These are phyloP conservation scores for Acanthamoeba culbertsoni DNA, from an alignment of 208 protist genomes.

Conservation along the genomic window DNA sequence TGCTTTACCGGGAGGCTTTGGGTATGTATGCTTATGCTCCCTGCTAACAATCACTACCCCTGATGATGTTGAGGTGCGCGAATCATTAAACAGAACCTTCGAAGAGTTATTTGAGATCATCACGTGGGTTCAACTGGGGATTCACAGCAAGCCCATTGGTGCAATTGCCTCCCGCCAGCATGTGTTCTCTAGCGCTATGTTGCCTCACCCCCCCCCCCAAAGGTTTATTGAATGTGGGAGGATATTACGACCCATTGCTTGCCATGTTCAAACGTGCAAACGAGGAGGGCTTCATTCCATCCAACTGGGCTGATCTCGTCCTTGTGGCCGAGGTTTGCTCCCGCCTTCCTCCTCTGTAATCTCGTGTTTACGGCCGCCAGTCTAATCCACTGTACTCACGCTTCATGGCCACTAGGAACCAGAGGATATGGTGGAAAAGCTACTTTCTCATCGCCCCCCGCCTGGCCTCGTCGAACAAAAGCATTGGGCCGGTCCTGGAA, in stretches of 20 bases:
- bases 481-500: neutral
- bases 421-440: neutral
- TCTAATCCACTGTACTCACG: too few relatives aligned
- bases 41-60: too few relatives aligned
- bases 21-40: too few relatives aligned
- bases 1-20: constrained; percentile 51
- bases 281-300: neutral
- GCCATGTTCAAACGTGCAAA: neutral
- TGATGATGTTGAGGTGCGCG: too few relatives aligned
- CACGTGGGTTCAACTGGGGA: constrained; percentile 39
- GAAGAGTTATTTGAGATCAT: constrained; percentile 50
- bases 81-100: constrained; percentile 7
- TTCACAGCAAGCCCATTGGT: constrained; percentile 23
- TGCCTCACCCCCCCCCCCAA: neutral
- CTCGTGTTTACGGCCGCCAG: too few relatives aligned
- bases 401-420: neutral
- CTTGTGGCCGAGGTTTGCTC: neutral
- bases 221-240: neutral
- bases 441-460: neutral
- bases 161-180: neutral
- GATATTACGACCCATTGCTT: neutral
- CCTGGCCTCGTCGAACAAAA: neutral
- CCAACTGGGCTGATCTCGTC: neutral
- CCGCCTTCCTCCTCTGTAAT: neutral
- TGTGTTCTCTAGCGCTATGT: neutral